Percentiles rank a stretch among this genome's conserved stretches.
phyloP scores from a whole-genome alignment of 495 filamentous ascomycete genomes.

The Daldinia childiae region DNA sequence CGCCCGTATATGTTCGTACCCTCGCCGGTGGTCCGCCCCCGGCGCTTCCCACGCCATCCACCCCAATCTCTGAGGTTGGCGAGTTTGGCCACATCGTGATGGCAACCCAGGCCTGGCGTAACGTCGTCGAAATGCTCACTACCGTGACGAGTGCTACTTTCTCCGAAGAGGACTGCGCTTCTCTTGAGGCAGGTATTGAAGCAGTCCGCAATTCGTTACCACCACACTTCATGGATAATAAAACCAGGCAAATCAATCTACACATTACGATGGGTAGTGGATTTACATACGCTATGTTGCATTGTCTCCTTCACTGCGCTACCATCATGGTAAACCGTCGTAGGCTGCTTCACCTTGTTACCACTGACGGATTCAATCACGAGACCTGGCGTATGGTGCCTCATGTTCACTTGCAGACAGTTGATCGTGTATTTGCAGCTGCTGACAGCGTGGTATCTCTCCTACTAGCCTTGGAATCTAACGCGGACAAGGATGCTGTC shows the following conservation, averaged over 20 bases:
- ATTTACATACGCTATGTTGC: conserved; percentile 61
- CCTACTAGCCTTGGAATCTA: conserved; percentile 55
- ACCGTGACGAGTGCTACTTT: conserved; percentile 56
- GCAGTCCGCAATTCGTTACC: conserved; percentile 55
- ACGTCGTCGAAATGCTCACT: conserved; percentile 63
- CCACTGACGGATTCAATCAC: conserved; percentile 55
- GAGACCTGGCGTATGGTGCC: conserved; percentile 56
- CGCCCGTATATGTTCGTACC: conserved; percentile 58
- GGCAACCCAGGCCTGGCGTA: conserved; percentile 62
- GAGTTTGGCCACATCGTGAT: conserved; percentile 63
- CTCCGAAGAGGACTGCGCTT: conserved; percentile 55
- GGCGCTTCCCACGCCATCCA: conserved; percentile 45
- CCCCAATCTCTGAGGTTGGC: conserved; percentile 54
- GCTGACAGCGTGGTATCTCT: conserved; percentile 60
- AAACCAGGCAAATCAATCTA: conserved; percentile 59
- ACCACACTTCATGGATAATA: conserved; percentile 61
- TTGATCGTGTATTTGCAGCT: conserved; percentile 60
- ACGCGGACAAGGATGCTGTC: conserved; percentile 58
- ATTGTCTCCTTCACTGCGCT: conserved; percentile 60
- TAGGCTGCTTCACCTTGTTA: conserved; percentile 59
- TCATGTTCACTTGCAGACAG: conserved; percentile 50
- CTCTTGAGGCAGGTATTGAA: conserved; percentile 57
- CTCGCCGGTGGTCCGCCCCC: conserved; percentile 51
- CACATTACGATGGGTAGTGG: conserved; percentile 65
- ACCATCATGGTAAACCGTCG: conserved; percentile 63